Evolutionary conservation across 257 asterid species (phyloP), one percentile per base, ranked within the genome.

Genomic region (Handroanthus guayacan): DNA sequence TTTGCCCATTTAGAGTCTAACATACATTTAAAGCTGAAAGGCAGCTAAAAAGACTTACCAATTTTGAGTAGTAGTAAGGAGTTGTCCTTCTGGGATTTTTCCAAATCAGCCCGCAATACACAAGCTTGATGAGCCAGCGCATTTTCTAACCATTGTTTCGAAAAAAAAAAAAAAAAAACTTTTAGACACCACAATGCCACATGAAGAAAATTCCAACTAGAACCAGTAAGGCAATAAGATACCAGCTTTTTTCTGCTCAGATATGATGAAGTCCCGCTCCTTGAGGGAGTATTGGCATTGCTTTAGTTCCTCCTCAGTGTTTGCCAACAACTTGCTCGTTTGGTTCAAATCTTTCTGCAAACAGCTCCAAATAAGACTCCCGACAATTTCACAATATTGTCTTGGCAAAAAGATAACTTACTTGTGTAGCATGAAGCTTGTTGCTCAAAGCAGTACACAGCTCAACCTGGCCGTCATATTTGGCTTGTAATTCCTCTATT

Each of bases 171-270:
- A 5, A 55, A 65, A 18, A 65, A 18, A 62, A n/a, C 12, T 18
- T 60, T 73, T 64, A 78, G 70, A 45, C 38, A 63, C 54, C 18
- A 38, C 18, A 62, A 45, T 34, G 60, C 54, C 18, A 34, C 18
- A 62, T 16, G 52, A 57, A 31, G 69, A 63, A 38, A 63, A 80
- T 17, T 31, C 36, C 72, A 73, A 50, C 13, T 44, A 16, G 8
- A 25, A 25, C 31, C n/a, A 67, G 52, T 16, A 17, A 63, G 57
- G 34, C 25, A 25, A 55, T 38, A 34, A 68, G 12, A n/a, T 80
- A 87, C 92, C 95, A 14, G 95, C 89, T 90, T 88, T 92, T 82
- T 86, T 92, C 79, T 90, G 96, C 77, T 87, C 92, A 14, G 89
- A 86, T 69, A 92, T 88, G 67, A 90, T 75, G 67, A 85, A 92